Evolutionary conservation across 352 stramenopile genomes (phyloP).

Genomic region (Phytopythium boreale): DNA sequence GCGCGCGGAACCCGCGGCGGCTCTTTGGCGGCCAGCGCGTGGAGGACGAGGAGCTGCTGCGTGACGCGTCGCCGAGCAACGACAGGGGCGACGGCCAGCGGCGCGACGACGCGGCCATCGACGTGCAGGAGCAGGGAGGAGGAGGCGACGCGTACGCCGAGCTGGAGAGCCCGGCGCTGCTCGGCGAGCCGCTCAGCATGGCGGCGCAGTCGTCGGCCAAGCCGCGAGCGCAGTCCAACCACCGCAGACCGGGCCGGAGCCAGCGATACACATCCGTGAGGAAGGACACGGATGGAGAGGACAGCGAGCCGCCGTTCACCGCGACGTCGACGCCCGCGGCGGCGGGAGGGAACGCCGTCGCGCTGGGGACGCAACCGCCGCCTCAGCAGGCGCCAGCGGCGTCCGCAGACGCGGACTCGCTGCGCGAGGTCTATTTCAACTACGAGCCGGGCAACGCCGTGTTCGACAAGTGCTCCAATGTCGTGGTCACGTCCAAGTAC

Average conservation of each 20-base stretch:
- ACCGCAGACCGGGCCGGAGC: conserved; percentile 6
- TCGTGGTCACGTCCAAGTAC: conserved; percentile 91
- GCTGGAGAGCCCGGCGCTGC: conserved; percentile 29
- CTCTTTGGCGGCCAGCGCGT: conserved; percentile 50
- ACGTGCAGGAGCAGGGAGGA: conserved; percentile 4
- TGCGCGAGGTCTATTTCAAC: conserved; percentile 76
- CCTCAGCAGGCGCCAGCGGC: conserved; percentile 8
- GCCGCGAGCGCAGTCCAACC: background rate
- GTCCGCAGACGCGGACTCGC: conserved; percentile 10
- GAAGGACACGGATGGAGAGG: conserved; percentile 24
- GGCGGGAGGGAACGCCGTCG: conserved; percentile 2
- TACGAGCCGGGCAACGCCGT: conserved; percentile 56
- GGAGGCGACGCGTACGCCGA: conserved; percentile 29
- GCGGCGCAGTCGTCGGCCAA: background rate
- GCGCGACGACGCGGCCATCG: background rate
- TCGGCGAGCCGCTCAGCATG: conserved; percentile 23
- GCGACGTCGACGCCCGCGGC: background rate
- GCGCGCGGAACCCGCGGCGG: conserved; percentile 26
- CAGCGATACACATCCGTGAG: conserved; percentile 10
- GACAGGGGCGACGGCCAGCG: conserved; percentile 15
- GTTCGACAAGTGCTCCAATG: conserved; percentile 75
- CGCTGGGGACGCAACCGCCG: conserved; percentile 10
- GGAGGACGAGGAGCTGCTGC: conserved; percentile 47
- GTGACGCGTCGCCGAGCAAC: conserved; percentile 17
- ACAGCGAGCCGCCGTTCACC: conserved; percentile 1